Base-by-base conservation (phyloP, 2,329 filamentous ascomycete genomes). In the Pseudopithomyces maydicus region DNA sequence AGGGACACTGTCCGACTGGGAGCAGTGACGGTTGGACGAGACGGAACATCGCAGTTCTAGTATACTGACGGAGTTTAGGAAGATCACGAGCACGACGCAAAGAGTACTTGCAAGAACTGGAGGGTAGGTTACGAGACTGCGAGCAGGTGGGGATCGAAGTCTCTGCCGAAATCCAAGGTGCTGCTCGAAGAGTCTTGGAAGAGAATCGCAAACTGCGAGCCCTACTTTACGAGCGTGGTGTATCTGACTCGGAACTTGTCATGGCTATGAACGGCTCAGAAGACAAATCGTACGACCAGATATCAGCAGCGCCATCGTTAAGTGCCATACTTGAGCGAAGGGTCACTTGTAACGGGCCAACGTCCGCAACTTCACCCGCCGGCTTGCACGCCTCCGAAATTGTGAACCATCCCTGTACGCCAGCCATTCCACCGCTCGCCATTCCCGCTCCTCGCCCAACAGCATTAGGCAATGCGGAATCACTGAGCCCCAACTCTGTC, bases 61-160 rank as follows among this genome's bases (percentile, higher is more conserved):
- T 38, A 33, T 41, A 32, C 36, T 62, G 17, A 52, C n/a, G 42
- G 7, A 17, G 10, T 12, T 15, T 52, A 74, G 71, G 90, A 54
- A 86, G 89, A 59, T 91, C 88, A n/a, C 86, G 90, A 52, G 88
- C 88, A 44, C 84, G 89, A 35, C 83, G 87, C 61, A 90, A 89
- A 78, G 88, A 91, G 68, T 91, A 92, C 69, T 77, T 91, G 38
- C 80, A 86, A 59, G 87, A 90, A 54, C 82, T 92, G 26, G 89
- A 92, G 74, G 78, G 82, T 52, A 86, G 85, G 57, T 76, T 89
- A 55, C 83, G 86, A 45, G 76, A 78, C 51, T 90, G 84, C 69
- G 88, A 92, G 72, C 79, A 84, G 36, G 78, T 83, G 32, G 89
- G 90, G 17, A 82, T 90, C 47, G 84, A 89, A 67, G 89, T 88